Percentiles rank a stretch among this genome's conserved stretches.
Evolutionary conservation across 805 yeast species (phyloP).

Genomic region (Hanseniaspora jakobsenii): DNA sequence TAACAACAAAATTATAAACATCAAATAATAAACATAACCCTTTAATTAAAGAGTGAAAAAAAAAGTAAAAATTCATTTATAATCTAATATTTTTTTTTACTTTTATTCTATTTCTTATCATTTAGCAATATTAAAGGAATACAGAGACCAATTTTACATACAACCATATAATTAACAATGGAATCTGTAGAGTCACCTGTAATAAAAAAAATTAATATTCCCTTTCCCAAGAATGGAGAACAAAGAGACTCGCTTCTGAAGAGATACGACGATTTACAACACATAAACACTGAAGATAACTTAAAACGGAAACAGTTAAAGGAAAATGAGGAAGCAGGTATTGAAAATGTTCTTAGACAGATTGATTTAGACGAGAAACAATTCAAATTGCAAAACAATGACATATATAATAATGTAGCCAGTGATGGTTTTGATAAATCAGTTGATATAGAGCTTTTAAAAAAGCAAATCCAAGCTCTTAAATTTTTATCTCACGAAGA

Average conservation of each 20-base stretch:
- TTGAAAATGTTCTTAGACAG: conserved; percentile 32
- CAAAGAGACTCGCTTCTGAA: conserved; percentile 5
- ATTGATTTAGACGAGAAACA: conserved; percentile 34
- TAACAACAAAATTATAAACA: too few species aligned
- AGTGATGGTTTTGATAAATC: conserved; percentile 31
- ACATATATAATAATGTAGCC: conserved; percentile 23
- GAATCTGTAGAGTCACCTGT: not conserved
- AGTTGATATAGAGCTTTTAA: conserved; percentile 31
- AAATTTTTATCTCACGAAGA: conserved; percentile 54
- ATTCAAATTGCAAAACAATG: conserved; percentile 25
- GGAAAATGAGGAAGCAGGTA: conserved; percentile 32
- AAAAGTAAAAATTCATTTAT: too few species aligned
- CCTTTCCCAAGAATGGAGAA: conserved; percentile 11
- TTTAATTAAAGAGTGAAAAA: too few species aligned
- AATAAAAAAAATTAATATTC: conserved; percentile 4
- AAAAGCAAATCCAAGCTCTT: conserved; percentile 50
- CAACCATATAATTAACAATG: not conserved
- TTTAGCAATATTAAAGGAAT: too few species aligned
- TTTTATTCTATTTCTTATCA: too few species aligned
- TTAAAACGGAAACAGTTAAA: not conserved
- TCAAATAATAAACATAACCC: too few species aligned
- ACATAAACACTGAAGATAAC: not conserved
- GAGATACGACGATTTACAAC: conserved; percentile 13
- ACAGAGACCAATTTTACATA: not conserved
- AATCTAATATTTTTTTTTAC: too few species aligned